Conservation (phyloP, 257 asterid genomes). For the Solanum sitiens region DNA sequence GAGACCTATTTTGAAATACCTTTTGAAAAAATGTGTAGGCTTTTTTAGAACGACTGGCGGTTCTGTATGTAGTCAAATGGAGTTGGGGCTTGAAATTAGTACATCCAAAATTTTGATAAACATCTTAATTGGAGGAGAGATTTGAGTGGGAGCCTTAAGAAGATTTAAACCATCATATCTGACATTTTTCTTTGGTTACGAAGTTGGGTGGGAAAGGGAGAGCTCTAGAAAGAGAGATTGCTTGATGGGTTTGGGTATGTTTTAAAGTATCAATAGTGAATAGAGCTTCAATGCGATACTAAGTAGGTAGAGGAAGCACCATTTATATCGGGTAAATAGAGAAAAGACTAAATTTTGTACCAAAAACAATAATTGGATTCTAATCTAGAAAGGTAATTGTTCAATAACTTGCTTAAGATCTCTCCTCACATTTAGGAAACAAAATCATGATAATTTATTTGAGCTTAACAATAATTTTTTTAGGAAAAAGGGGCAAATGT, state of each 20-base stretch:
- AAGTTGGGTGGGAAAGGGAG: background rate
- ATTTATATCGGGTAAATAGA: too few relatives aligned
- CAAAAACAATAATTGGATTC: background rate
- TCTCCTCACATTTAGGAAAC: background rate
- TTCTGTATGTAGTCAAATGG: background rate
- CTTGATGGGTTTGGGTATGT: background rate
- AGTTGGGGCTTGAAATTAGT: background rate
- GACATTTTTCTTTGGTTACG: too few relatives aligned
- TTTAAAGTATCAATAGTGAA: too few relatives aligned
- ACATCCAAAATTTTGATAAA: background rate
- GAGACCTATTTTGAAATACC: background rate
- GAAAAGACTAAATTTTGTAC: too few relatives aligned
- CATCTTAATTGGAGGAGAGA: constrained; percentile 1
- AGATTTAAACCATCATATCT: too few relatives aligned
- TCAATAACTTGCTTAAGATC: background rate
- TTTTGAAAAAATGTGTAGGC: background rate
- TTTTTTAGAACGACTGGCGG: background rate
- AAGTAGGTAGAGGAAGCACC: too few relatives aligned
- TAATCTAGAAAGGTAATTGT: background rate
- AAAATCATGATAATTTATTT: background rate
- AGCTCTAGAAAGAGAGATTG: background rate
- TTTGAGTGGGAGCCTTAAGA: background rate
- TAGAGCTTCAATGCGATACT: too few relatives aligned
- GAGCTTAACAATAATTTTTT: background rate
- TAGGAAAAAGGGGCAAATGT: too few relatives aligned